A percentile compares a stretch with the other conserved stretches of the same genome.
Evolutionary conservation across 768 basidiomycete genomes (phyloP).

Genomic region (Calocybe indica): DNA sequence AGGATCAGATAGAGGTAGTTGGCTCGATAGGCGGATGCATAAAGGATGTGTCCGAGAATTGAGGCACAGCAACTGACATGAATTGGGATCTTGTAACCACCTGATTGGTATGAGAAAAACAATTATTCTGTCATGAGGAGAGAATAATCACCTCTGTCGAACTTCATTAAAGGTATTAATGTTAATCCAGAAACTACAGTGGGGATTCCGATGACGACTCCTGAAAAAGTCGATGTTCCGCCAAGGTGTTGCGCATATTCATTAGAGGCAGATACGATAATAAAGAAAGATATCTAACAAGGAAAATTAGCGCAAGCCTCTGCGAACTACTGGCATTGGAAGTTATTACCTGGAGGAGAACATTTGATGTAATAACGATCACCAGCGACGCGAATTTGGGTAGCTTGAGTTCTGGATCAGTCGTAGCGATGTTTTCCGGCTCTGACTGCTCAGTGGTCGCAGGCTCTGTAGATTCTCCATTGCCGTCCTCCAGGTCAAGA

Average conservation of each 20-base stretch:
- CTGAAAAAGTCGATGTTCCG: constrained; percentile 66
- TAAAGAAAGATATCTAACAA: constrained; percentile 57
- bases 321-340: not conserved
- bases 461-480: too few relatives aligned
- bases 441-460: too few relatives aligned
- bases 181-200: constrained; percentile 53
- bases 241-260: constrained; percentile 57
- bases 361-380: constrained; percentile 38
- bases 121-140: too few relatives aligned
- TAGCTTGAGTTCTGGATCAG: constrained; percentile 37
- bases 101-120: constrained; percentile 21
- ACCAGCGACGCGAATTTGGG: constrained; percentile 39
- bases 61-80: constrained; percentile 47
- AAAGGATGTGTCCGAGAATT: constrained; percentile 52
- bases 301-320: not conserved
- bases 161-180: constrained; percentile 48
- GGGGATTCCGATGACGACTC: constrained; percentile 64
- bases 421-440: too few relatives aligned
- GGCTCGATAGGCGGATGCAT: constrained; percentile 54
- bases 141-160: constrained; percentile 45
- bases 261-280: constrained; percentile 62
- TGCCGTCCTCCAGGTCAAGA: too few relatives aligned
- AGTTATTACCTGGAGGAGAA: constrained; percentile 14
- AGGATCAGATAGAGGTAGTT: constrained; percentile 65
- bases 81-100: constrained; percentile 48